Percentiles rank a stretch among this genome's conserved stretches.
Evolutionary conservation across 2,329 filamentous ascomycete genomes (phyloP).

Genomic region (Alternaria arbusti): DNA sequence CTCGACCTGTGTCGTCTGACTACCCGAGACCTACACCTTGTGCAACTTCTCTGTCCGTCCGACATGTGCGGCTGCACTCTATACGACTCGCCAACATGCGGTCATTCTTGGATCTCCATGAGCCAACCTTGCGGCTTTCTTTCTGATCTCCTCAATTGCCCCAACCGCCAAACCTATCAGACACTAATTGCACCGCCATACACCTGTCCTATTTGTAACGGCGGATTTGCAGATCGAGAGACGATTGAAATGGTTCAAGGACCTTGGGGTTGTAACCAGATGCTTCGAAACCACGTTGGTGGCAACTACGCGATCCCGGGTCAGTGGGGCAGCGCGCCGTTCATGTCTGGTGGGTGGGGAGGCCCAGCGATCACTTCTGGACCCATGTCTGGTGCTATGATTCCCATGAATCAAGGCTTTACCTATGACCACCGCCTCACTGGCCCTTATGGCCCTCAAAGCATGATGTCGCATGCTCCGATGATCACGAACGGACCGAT

Average conservation of each 20-base stretch:
- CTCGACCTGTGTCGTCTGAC: not conserved
- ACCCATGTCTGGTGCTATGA: slow-evolving; percentile 18
- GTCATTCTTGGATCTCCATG: slow-evolving; percentile 58
- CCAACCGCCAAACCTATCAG: slow-evolving; percentile 41
- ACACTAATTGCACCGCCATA: slow-evolving; percentile 35
- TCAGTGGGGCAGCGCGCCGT: slow-evolving; percentile 31
- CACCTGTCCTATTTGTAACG: slow-evolving; percentile 38
- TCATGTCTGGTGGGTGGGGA: slow-evolving; percentile 19
- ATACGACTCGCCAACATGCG: slow-evolving; percentile 55
- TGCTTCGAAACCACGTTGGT: slow-evolving; percentile 35
- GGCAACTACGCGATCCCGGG: slow-evolving; percentile 34
- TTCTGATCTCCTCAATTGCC: slow-evolving; percentile 51
- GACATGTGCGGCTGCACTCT: slow-evolving; percentile 57
- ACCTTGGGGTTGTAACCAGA: slow-evolving; percentile 41
- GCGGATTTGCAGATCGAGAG: slow-evolving; percentile 35
- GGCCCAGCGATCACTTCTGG: slow-evolving; percentile 14
- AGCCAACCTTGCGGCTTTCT: slow-evolving; percentile 51
- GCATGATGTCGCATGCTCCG: slow-evolving; percentile 4
- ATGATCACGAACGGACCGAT: slow-evolving; percentile 5
- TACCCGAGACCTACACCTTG: not conserved
- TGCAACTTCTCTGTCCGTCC: not conserved
- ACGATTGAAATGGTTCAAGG: slow-evolving; percentile 42
- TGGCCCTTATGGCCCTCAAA: slow-evolving; percentile 22
- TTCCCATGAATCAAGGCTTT: slow-evolving; percentile 11
- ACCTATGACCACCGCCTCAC: slow-evolving; percentile 28